Evolutionary conservation across 2,329 filamentous ascomycete species (phyloP), one percentile per base, ranked within the genome.

Genomic region (Diaporthe helianthi): DNA sequence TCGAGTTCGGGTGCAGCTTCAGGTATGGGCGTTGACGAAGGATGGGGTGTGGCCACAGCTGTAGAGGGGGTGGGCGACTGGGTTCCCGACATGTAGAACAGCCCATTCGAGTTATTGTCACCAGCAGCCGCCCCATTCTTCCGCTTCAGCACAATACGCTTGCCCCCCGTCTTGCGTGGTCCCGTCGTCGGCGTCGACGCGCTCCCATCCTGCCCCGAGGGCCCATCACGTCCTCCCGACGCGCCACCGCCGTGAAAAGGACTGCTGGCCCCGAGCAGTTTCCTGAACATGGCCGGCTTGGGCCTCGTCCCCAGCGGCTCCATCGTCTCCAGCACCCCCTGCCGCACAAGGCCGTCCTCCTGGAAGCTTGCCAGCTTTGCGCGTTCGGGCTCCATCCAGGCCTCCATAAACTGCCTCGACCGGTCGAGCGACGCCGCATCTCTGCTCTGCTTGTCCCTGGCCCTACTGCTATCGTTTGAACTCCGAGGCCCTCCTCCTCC

Each of bases 301-400:
- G 94, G 94, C 74, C 90, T 84, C 67, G 89, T 86, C 49, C 94
- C 94, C 68, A 97, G 82, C 31, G 94, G 90, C 65, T 90, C 90
- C 94, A 97, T 97, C 75, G 90, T 90, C 79, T 93, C 90, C 69
- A 97, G 83, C 22, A 97, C 92, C 72, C 92, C 92, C 78, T 89
- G 88, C 60, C 91, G 86, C 75, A 91, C 84, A 74, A 96, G 86
- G 53, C 92, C 92, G 69, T 86, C 88, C 77, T 97, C 93, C 82
- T 93, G 89, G 77, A 91, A 97, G 77, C 92, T 95, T 13, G 94
- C 77, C 79, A 86, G 87, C 79, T 81, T 84, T 79, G 87, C 85
- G 47, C 88, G 80, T 9, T 85, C 81, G 13, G 87, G 87, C 76
- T 89, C 87, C 72, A 89, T 78, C 87, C 87, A 89, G 71, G 81